These are phyloP conservation scores for Exophiala alcalophila DNA, from an alignment of 2,329 filamentous ascomycete species.

Conservation along the genomic window DNA sequence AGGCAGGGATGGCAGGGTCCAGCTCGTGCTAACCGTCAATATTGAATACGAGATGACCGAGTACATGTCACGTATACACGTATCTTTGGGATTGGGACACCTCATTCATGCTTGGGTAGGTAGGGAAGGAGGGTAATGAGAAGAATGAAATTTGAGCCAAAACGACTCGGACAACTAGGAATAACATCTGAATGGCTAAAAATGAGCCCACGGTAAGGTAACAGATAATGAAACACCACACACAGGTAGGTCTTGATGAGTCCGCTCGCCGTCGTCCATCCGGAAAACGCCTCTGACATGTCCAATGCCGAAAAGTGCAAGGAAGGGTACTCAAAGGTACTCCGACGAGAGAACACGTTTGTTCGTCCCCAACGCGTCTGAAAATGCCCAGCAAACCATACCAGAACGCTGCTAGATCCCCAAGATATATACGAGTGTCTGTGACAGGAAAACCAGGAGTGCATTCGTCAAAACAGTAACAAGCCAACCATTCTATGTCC, in stretches of 20 bases:
- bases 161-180: slow-evolving; percentile 3
- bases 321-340: too few species aligned
- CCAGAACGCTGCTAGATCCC: slow-evolving; percentile 13
- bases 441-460: slow-evolving; percentile 3
- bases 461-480: slow-evolving; percentile 7
- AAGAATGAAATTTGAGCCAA: background rate
- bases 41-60: too few species aligned
- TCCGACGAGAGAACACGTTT: background rate
- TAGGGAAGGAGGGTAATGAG: too few species aligned
- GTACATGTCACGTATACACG: too few species aligned
- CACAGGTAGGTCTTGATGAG: background rate
- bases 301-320: background rate
- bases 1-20: too few species aligned
- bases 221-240: slow-evolving; percentile 1
- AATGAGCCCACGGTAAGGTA: slow-evolving; percentile 2
- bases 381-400: slow-evolving; percentile 21
- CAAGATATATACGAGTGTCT: slow-evolving; percentile 18
- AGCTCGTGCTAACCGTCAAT: too few species aligned
- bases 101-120: too few species aligned
- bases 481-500: slow-evolving; percentile 12
- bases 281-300: too few species aligned
- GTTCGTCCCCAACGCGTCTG: slow-evolving; percentile 18
- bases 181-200: slow-evolving; percentile 8
- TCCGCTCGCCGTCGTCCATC: background rate
- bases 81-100: too few species aligned